phyloP scores from a whole-genome alignment of 2,329 filamentous ascomycete species.

The Apiospora phragmitis region DNA sequence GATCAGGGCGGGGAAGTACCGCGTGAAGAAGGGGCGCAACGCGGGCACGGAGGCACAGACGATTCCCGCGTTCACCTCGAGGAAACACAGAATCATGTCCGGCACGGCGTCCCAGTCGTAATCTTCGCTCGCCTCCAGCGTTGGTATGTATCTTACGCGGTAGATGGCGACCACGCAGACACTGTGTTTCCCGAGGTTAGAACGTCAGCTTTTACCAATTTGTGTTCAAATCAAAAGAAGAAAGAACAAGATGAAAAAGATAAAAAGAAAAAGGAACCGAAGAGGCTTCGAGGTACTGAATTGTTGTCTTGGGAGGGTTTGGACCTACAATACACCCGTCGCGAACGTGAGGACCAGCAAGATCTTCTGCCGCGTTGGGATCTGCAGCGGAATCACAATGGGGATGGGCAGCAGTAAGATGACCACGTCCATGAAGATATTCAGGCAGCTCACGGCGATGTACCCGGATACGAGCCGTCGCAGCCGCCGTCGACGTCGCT shows the following conservation, averaged over 20 bases:
- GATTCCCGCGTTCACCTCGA: conserved; percentile 22
- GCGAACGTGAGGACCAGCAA: conserved; percentile 20
- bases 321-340: conserved; percentile 19
- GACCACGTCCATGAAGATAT: conserved; percentile 20
- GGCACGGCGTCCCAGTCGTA: conserved; percentile 23
- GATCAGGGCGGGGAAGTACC: conserved; percentile 11
- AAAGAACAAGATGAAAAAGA: too few species aligned
- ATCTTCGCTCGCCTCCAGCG: conserved; percentile 20
- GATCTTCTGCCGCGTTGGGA: conserved; percentile 19
- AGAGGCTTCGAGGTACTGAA: background rate
- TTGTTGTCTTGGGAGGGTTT: background rate
- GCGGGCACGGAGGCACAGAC: conserved; percentile 20
- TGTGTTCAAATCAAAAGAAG: too few species aligned
- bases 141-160: conserved; percentile 21
- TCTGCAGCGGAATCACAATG: conserved; percentile 19
- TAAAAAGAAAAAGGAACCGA: too few species aligned
- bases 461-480: conserved; percentile 22
- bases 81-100: conserved; percentile 19
- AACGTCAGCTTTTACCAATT: background rate
- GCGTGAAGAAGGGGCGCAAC: conserved; percentile 19
- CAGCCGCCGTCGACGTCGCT: conserved; percentile 18
- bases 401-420: conserved; percentile 20
- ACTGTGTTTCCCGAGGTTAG: background rate
- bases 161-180: conserved; percentile 21
- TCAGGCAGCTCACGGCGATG: conserved; percentile 20